Conservation (phyloP, 2,329 filamentous ascomycete genomes). For the Beauveria rudraprayagi region DNA sequence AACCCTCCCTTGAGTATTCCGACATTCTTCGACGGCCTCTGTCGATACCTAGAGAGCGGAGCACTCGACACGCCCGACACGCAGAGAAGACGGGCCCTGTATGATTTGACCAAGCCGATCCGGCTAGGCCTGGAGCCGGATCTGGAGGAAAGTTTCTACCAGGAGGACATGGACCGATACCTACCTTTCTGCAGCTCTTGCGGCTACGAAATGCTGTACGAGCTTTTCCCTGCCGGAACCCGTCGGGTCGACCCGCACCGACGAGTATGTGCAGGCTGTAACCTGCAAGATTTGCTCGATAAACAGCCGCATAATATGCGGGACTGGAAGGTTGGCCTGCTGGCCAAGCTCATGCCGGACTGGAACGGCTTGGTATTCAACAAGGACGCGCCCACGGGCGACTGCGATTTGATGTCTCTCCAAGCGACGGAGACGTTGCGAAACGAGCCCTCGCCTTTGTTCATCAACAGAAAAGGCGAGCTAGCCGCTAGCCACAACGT, state of each 20-base stretch:
- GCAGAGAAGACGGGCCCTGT: slow-evolving; percentile 17
- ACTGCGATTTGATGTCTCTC: background rate
- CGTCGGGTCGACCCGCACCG: slow-evolving; percentile 9
- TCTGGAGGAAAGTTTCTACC: slow-evolving; percentile 17
- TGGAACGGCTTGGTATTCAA: slow-evolving; percentile 23
- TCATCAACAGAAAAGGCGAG: background rate
- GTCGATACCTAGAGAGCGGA: slow-evolving; percentile 20
- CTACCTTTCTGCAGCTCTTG: slow-evolving; percentile 27
- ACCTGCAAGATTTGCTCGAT: slow-evolving; percentile 22
- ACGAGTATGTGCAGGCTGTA: slow-evolving; percentile 24
- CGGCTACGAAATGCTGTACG: slow-evolving; percentile 24
- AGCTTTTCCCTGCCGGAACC: slow-evolving; percentile 20
- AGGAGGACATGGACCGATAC: slow-evolving; percentile 17
- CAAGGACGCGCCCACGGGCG: slow-evolving; percentile 20
- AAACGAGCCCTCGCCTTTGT: background rate
- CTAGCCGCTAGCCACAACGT: background rate
- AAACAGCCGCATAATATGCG: slow-evolving; percentile 23
- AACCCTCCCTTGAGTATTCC: slow-evolving; percentile 21
- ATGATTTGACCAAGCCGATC: slow-evolving; percentile 27
- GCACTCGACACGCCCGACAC: slow-evolving; percentile 4
- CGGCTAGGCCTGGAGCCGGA: slow-evolving; percentile 18
- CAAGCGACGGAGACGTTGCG: background rate
- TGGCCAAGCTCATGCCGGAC: slow-evolving; percentile 20
- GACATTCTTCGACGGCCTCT: slow-evolving; percentile 26
- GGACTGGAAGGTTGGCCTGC: slow-evolving; percentile 9